Evolutionary conservation across 2,329 filamentous ascomycete genomes (phyloP).

Genomic region (Pezicula radicicola): DNA sequence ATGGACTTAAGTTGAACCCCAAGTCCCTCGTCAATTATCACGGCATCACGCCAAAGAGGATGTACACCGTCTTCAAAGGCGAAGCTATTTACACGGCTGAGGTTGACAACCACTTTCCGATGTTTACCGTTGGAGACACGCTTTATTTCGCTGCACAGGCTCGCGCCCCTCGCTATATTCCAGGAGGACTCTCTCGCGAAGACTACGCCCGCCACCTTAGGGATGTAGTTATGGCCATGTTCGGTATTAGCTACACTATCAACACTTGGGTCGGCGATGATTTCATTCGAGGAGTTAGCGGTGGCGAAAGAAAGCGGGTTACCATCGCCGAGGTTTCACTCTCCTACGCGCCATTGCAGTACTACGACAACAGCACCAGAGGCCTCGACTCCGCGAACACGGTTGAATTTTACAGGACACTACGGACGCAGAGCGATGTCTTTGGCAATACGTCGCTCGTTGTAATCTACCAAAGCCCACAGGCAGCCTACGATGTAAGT

Average conservation of each 20-base stretch:
- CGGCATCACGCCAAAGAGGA: constrained; percentile 44
- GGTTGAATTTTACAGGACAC: constrained; percentile 66
- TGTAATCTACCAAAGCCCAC: constrained; percentile 70
- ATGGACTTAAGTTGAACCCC: constrained; percentile 52
- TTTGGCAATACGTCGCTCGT: constrained; percentile 59
- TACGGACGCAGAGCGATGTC: constrained; percentile 66
- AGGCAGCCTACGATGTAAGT: constrained; percentile 57
- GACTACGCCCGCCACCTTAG: constrained; percentile 49
- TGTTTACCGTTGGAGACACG: constrained; percentile 73
- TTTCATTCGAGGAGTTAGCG: constrained; percentile 67
- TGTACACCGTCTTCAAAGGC: constrained; percentile 59
- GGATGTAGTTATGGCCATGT: constrained; percentile 64
- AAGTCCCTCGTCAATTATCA: constrained; percentile 58
- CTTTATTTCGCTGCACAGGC: constrained; percentile 70
- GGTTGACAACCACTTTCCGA: constrained; percentile 71
- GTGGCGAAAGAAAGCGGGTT: constrained; percentile 75
- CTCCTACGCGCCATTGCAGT: constrained; percentile 56
- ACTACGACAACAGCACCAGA: constrained; percentile 75
- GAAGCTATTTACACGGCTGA: constrained; percentile 76
- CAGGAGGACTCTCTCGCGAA: constrained; percentile 57
- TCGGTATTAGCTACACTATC: constrained; percentile 69
- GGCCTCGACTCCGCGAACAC: constrained; percentile 74
- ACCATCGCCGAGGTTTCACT: constrained; percentile 74
- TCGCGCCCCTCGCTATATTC: constrained; percentile 62
- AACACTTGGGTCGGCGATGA: constrained; percentile 75